These are phyloP conservation scores for Aegilops tauschii DNA, from an alignment of 176 grass and related monocot species.

Conservation along the genomic window DNA sequence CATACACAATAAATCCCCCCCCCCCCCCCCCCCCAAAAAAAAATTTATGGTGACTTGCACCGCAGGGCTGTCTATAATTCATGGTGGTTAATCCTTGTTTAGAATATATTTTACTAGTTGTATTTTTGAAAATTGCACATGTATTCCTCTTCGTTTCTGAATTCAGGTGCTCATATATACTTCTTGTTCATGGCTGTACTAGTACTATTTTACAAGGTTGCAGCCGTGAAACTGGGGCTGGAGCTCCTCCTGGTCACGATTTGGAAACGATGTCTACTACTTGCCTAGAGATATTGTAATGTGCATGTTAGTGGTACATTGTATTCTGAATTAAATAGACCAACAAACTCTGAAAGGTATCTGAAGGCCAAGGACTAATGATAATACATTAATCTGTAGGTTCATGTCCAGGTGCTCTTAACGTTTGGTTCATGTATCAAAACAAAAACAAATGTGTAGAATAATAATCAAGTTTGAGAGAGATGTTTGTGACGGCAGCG, in stretches of 20 bases:
- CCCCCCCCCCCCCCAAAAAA: no score
- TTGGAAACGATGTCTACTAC: background rate
- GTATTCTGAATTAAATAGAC: constrained; percentile 9
- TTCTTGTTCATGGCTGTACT: background rate
- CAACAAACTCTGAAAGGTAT: constrained; percentile 27
- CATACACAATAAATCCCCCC: constrained; percentile 8
- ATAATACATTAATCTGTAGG: background rate
- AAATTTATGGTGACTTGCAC: background rate
- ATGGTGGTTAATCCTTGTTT: background rate
- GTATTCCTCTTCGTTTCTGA: background rate
- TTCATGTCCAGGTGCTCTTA: constrained; percentile 35
- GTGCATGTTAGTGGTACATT: background rate
- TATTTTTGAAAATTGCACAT: background rate
- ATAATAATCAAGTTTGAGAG: background rate
- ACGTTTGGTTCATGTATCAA: background rate
- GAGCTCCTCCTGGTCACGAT: no score
- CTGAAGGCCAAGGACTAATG: background rate
- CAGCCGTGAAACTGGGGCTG: no score
- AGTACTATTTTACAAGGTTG: background rate
- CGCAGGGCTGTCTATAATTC: background rate
- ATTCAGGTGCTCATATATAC: background rate
- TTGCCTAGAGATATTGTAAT: background rate
- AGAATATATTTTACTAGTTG: background rate
- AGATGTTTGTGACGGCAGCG: background rate
- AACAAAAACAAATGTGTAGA: background rate